A percentile compares a stretch with the other conserved stretches of the same genome.
Conservation (phyloP, 257 asterid species). For the Eucommia ulmoides region DNA sequence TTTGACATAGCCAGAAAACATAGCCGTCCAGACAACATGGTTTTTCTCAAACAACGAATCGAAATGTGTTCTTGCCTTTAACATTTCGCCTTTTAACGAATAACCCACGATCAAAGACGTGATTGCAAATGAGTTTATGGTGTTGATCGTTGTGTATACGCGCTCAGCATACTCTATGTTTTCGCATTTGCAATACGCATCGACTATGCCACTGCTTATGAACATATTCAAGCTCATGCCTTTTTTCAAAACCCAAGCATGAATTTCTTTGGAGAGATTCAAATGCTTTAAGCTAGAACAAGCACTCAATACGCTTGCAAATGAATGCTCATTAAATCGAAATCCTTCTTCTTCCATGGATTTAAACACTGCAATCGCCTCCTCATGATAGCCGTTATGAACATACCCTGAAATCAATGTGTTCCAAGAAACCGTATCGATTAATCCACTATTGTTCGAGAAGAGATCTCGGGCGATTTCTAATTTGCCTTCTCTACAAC, state of each 20-base stretch:
- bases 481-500: conserved; percentile 68
- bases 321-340: conserved; percentile 44
- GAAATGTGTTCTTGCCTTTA: conserved; percentile 51
- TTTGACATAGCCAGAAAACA: conserved; percentile 68
- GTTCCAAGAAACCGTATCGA: conserved; percentile 74
- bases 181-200: conserved; percentile 65
- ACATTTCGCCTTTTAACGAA: conserved; percentile 47
- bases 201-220: conserved; percentile 61
- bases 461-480: conserved; percentile 48
- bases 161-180: conserved; percentile 46
- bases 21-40: conserved; percentile 59
- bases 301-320: conserved; percentile 52
- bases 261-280: conserved; percentile 65
- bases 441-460: conserved; percentile 29
- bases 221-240: conserved; percentile 46
- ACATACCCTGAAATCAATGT: conserved; percentile 68
- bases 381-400: conserved; percentile 47
- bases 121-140: conserved; percentile 32
- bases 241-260: conserved; percentile 52
- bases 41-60: conserved; percentile 47
- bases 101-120: conserved; percentile 70
- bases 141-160: conserved; percentile 19
- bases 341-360: conserved; percentile 44
- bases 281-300: conserved; percentile 48
- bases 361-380: conserved; percentile 46